phyloP scores from a whole-genome alignment of 352 stramenopile species.

The Blastocystis hominis region DNA sequence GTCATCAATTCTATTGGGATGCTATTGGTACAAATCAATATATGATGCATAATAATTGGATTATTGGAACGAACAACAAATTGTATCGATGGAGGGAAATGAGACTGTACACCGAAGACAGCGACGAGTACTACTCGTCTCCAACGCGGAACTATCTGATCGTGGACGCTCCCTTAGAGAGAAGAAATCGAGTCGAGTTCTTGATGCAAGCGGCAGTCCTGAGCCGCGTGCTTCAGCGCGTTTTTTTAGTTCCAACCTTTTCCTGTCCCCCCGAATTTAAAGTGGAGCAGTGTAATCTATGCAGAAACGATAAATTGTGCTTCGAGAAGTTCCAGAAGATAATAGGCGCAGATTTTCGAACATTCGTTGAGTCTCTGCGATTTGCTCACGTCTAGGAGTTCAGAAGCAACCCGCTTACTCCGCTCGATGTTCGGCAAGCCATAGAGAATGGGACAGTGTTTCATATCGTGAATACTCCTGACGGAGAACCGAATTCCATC shows the following conservation, averaged over 20 bases:
- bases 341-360: background rate
- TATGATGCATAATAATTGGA: slow-evolving; percentile 56
- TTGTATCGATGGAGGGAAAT: slow-evolving; percentile 33
- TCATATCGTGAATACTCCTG: background rate
- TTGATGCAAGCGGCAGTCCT: slow-evolving; percentile 25
- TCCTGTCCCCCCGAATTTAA: background rate
- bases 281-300: slow-evolving; percentile 39
- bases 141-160: slow-evolving; percentile 4
- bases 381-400: background rate
- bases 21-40: background rate
- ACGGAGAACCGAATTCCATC: background rate
- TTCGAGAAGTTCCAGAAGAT: slow-evolving; percentile 22
- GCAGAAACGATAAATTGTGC: slow-evolving; percentile 6
- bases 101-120: slow-evolving; percentile 10
- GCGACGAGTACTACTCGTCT: slow-evolving; percentile 43
- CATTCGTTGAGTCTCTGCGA: background rate
- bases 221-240: slow-evolving; percentile 36
- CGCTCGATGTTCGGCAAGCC: background rate
- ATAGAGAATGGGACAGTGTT: background rate
- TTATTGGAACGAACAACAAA: slow-evolving; percentile 39
- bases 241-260: slow-evolving; percentile 36
- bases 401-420: background rate
- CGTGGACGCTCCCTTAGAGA: background rate
- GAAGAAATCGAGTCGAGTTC: background rate
- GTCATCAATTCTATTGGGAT: slow-evolving; percentile 53